phyloP scores from a whole-genome alignment of 2,329 filamentous ascomycete genomes.

The Scedosporium aurantiacum region DNA sequence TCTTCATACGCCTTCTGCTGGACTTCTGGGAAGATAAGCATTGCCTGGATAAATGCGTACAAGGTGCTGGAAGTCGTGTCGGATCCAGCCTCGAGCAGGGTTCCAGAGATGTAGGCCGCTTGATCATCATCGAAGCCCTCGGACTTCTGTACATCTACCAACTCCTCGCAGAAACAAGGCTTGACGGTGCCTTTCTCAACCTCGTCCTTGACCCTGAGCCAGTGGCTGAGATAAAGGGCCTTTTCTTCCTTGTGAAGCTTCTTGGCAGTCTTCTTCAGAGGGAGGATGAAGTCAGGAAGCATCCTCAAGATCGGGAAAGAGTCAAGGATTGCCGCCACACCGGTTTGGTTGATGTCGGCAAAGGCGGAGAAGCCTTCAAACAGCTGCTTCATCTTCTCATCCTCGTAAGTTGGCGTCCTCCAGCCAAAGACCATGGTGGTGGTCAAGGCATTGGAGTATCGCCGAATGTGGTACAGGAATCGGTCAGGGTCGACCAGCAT shows the following conservation, averaged over 20 bases:
- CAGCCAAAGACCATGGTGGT: constrained; percentile 41
- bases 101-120: constrained; percentile 12
- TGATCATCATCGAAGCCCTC: constrained; percentile 12
- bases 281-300: constrained; percentile 9
- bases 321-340: constrained; percentile 32
- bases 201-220: constrained; percentile 10
- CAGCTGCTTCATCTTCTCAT: constrained; percentile 30
- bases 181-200: constrained; percentile 9
- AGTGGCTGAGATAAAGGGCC: constrained; percentile 10
- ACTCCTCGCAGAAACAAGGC: constrained; percentile 13
- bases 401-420: constrained; percentile 28
- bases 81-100: constrained; percentile 12
- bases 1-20: constrained; percentile 28
- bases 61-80: constrained; percentile 18
- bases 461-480: constrained; percentile 32
- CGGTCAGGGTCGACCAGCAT: constrained; percentile 22
- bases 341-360: constrained; percentile 27
- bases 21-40: constrained; percentile 29
- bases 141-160: constrained; percentile 9
- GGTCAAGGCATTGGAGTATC: constrained; percentile 37
- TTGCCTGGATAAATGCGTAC: constrained; percentile 32
- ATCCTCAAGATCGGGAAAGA: constrained; percentile 28
- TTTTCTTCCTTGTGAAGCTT: constrained; percentile 18
- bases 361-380: constrained; percentile 32
- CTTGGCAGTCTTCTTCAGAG: constrained; percentile 18